Percentiles rank a stretch among this genome's conserved stretches.
These are phyloP conservation scores for Lentinula boryana DNA, from an alignment of 768 basidiomycete species.

Conservation along the genomic window DNA sequence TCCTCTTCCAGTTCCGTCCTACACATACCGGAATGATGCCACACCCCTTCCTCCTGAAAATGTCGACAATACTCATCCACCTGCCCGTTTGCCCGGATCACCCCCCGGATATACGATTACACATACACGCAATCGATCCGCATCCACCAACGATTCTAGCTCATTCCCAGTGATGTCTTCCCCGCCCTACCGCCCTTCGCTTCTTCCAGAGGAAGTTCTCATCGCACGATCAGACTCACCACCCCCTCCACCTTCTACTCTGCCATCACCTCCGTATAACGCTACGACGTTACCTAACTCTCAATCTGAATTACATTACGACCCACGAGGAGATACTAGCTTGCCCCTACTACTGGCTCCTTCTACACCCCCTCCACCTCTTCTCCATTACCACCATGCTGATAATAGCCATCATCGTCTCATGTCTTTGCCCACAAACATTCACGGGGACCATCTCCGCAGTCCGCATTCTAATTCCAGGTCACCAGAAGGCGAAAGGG, in stretches of 20 bases:
- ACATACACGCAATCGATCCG: neutral
- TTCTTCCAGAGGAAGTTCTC: constrained; percentile 4
- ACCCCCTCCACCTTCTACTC: neutral
- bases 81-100: neutral
- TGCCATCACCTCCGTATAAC: neutral
- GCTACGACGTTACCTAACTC: neutral
- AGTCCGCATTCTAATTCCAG: neutral
- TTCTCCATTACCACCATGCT: neutral
- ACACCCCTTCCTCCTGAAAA: neutral
- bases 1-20: neutral
- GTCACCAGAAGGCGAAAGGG: neutral
- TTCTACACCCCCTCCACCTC: neutral
- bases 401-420: neutral
- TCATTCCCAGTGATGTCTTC: constrained; percentile 6
- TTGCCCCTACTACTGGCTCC: neutral
- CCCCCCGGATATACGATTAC: neutral
- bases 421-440: neutral
- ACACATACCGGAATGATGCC: neutral
- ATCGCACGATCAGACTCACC: neutral
- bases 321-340: neutral
- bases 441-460: too few relatives aligned
- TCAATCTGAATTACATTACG: neutral
- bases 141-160: neutral
- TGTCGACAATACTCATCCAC: neutral
- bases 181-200: constrained; percentile 6